Conservation (phyloP, 2,329 filamentous ascomycete species). For the Dothideomycetidae sp. region DNA sequence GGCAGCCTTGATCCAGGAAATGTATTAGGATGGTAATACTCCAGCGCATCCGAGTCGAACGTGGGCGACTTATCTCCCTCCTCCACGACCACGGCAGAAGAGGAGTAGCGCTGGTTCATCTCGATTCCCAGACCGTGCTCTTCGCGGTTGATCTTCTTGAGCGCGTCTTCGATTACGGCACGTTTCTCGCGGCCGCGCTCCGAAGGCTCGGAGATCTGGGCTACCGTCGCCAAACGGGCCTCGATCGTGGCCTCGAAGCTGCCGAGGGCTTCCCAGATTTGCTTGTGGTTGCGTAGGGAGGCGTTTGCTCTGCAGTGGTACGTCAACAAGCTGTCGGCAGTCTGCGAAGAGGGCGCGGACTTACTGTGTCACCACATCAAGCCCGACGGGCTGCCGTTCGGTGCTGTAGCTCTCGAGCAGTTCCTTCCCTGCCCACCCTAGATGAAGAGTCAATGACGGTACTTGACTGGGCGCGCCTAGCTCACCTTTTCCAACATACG, state of each 20-base stretch:
- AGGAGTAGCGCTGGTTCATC: conserved; percentile 44
- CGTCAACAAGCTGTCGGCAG: too few species aligned
- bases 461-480: too few species aligned
- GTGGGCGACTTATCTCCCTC: conserved; percentile 14
- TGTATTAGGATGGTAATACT: conserved; percentile 35
- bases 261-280: conserved; percentile 37
- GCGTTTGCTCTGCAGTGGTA: too few species aligned
- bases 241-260: conserved; percentile 14
- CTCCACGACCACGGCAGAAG: conserved; percentile 33
- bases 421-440: conserved; percentile 15
- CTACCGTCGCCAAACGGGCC: conserved; percentile 17
- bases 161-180: conserved; percentile 26
- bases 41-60: conserved; percentile 25
- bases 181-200: conserved; percentile 26
- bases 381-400: conserved; percentile 29
- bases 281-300: conserved; percentile 42
- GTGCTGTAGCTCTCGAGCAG: conserved; percentile 20
- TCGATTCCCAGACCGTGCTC: conserved; percentile 44
- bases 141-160: conserved; percentile 12
- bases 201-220: conserved; percentile 10
- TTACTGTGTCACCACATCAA: conserved; percentile 39
- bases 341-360: too few species aligned
- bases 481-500: conserved; percentile 19
- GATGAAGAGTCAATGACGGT: too few species aligned
- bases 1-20: conserved; percentile 47